Conservation (phyloP, 2,329 filamentous ascomycete genomes). For the Colletotrichum trifolii region DNA sequence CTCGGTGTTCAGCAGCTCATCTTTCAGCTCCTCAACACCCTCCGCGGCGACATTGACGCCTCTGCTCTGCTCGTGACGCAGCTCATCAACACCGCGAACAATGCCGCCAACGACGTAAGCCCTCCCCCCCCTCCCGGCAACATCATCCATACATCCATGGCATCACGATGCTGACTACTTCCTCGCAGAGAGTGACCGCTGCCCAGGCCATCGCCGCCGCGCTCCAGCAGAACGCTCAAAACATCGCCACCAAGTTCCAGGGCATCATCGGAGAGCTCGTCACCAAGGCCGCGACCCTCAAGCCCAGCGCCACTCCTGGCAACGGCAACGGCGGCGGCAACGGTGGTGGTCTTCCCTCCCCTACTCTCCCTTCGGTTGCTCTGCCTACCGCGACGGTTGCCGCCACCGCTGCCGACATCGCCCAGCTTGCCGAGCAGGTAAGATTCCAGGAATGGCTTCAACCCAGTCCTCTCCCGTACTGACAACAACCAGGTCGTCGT, state of each 20-base stretch:
- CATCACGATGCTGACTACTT: too few species aligned
- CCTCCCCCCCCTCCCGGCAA: too few species aligned
- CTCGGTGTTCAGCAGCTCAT: neutral
- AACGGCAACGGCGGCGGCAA: neutral
- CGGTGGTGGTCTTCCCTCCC: neutral
- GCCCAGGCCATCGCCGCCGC: constrained; percentile 6
- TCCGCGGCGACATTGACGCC: constrained; percentile 1
- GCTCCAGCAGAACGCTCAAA: constrained; percentile 6
- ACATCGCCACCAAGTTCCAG: neutral
- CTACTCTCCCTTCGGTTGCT: neutral
- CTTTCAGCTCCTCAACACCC: neutral
- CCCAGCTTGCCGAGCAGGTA: neutral
- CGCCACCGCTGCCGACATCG: constrained; percentile 5
- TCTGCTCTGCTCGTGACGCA: neutral
- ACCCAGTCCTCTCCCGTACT: neutral
- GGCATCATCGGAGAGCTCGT: neutral
- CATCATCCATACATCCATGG: too few species aligned
- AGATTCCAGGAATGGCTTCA: neutral
- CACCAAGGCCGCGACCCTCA: neutral
- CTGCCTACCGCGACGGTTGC: neutral
- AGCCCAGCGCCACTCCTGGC: neutral
- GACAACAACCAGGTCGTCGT: neutral
- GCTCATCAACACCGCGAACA: neutral
- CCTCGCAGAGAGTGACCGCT: too few species aligned
- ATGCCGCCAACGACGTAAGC: too few species aligned